Evolutionary conservation across 2,329 filamentous ascomycete genomes (phyloP).

Genomic region (Exophiala xenobiotica): DNA sequence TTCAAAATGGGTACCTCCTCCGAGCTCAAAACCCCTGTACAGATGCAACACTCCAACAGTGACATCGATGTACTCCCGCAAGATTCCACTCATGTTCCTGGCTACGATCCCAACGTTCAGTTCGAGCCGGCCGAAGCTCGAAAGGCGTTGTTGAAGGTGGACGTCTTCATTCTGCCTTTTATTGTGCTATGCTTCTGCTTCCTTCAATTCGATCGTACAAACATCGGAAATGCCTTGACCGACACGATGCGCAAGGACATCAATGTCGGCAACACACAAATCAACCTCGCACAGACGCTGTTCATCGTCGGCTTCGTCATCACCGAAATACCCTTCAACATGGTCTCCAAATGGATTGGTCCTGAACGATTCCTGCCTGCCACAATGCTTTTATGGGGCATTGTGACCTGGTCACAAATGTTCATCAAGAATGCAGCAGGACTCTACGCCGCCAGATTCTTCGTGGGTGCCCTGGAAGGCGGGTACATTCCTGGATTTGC

Average conservation of each 20-base stretch:
- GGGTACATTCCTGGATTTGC: constrained; percentile 51
- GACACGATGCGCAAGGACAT: constrained; percentile 53
- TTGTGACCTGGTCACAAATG: constrained; percentile 32
- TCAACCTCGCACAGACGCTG: constrained; percentile 38
- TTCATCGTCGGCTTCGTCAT: constrained; percentile 34
- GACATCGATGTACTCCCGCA: constrained; percentile 1
- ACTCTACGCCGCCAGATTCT: constrained; percentile 45
- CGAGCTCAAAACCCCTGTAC: background rate
- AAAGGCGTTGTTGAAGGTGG: constrained; percentile 12
- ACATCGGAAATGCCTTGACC: constrained; percentile 50
- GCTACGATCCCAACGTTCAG: constrained; percentile 9
- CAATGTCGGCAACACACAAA: constrained; percentile 49
- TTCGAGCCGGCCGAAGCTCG: constrained; percentile 8
- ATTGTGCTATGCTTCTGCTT: constrained; percentile 32
- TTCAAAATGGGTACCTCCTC: constrained; percentile 3
- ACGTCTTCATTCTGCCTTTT: constrained; percentile 28
- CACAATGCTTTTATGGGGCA: constrained; percentile 34
- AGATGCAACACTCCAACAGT: background rate
- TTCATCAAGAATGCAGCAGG: constrained; percentile 35
- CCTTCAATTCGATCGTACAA: constrained; percentile 38
- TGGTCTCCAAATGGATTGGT: constrained; percentile 35
- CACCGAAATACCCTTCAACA: constrained; percentile 36
- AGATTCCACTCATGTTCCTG: constrained; percentile 4
- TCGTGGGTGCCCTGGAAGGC: constrained; percentile 51
- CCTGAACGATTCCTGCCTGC: constrained; percentile 35